Percentiles rank a stretch among this genome's conserved stretches.
phyloP scores from a whole-genome alignment of 2,329 filamentous ascomycete species.

The Xylariaceae sp. region DNA sequence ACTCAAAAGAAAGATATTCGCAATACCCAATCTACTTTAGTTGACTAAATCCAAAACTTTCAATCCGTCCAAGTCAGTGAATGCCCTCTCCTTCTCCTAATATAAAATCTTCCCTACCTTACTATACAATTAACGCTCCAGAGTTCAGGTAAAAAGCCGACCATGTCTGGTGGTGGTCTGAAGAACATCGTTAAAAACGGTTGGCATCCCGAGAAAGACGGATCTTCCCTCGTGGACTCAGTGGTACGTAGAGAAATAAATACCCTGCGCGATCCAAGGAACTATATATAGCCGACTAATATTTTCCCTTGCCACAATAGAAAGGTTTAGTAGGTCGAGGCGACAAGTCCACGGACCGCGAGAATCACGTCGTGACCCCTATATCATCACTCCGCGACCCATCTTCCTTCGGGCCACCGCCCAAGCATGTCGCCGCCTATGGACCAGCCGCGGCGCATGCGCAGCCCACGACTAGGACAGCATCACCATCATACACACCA shows the following conservation, averaged over 20 bases:
- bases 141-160: neutral
- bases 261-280: no score
- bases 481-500: neutral
- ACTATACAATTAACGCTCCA: neutral
- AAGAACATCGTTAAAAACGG: conserved; percentile 58
- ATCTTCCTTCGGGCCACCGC: conserved; percentile 78
- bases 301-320: conserved; percentile 40
- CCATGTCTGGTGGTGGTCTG: conserved; percentile 52
- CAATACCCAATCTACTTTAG: no score
- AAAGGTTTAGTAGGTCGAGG: conserved; percentile 54
- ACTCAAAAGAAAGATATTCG: neutral
- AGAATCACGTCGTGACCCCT: conserved; percentile 57
- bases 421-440: conserved; percentile 60
- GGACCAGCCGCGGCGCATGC: conserved; percentile 15
- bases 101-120: neutral
- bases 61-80: no score
- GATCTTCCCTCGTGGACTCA: conserved; percentile 50
- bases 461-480: neutral
- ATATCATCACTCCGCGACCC: conserved; percentile 78
- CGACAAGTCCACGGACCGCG: conserved; percentile 37
- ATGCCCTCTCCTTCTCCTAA: neutral
- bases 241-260: conserved; percentile 49
- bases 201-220: conserved; percentile 59
- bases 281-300: conserved; percentile 18
- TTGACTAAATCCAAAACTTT: no score